These are phyloP conservation scores for Bodo saltans DNA, from an alignment of 78 protist species.

Conservation along the genomic window DNA sequence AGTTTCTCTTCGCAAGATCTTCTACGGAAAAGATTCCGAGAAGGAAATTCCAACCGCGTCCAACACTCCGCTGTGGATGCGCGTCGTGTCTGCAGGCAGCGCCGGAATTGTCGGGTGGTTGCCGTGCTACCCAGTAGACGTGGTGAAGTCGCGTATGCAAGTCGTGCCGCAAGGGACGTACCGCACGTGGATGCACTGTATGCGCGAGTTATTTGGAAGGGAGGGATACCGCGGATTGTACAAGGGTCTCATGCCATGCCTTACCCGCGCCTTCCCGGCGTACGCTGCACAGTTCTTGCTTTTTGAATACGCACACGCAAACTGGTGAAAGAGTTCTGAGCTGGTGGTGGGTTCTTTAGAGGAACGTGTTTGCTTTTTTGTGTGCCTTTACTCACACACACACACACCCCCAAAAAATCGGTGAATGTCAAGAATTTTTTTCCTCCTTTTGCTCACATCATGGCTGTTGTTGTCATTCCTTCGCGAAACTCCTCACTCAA, in stretches of 20 bases:
- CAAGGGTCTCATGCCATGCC: slow-evolving; percentile 27
- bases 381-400: too few relatives aligned
- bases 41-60: too few relatives aligned
- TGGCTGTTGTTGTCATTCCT: too few relatives aligned
- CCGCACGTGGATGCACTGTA: neutral
- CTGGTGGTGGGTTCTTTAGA: too few relatives aligned
- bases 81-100: slow-evolving; percentile 14
- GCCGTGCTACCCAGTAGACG: slow-evolving; percentile 12
- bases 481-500: neutral
- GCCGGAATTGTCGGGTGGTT: slow-evolving; percentile 16
- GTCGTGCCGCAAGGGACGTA: neutral
- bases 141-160: neutral
- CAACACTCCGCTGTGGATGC: neutral
- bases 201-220: neutral
- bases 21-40: too few relatives aligned
- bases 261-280: slow-evolving; percentile 44
- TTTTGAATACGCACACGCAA: too few relatives aligned
- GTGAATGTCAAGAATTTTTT: neutral
- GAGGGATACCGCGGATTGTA: slow-evolving; percentile 29
- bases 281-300: slow-evolving; percentile 30
- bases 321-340: too few relatives aligned
- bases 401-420: too few relatives aligned
- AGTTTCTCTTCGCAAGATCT: neutral
- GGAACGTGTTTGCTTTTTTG: too few relatives aligned
- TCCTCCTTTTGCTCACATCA: neutral